Conservation (phyloP, 2,329 filamentous ascomycete genomes). For the Aschersonia sp. region DNA sequence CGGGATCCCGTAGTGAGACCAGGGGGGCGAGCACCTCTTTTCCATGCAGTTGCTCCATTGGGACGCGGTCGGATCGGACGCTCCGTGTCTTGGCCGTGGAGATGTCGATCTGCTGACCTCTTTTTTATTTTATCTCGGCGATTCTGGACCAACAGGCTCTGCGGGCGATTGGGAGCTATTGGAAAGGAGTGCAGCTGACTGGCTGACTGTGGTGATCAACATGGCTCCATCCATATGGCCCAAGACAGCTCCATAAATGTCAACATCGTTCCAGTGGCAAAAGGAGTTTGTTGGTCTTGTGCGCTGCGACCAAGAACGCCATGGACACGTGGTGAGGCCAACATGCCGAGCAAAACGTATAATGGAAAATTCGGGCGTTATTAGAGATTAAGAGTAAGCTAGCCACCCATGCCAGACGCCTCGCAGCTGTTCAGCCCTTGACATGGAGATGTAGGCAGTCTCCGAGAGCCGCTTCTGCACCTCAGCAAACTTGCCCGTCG, state of each 20-base stretch:
- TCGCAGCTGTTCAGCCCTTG: conserved; percentile 6
- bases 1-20: neutral
- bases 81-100: neutral
- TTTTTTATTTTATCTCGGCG: neutral
- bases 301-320: too few relatives aligned
- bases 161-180: too few relatives aligned
- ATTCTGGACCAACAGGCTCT: neutral
- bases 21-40: neutral
- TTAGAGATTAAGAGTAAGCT: conserved; percentile 7
- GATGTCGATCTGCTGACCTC: neutral
- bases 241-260: too few relatives aligned
- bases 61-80: neutral
- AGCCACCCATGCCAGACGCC: conserved; percentile 12
- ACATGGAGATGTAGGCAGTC: conserved; percentile 8
- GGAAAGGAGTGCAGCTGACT: too few relatives aligned
- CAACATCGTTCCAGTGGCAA: too few relatives aligned
- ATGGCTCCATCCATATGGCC: too few relatives aligned
- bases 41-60: neutral
- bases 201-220: too few relatives aligned
- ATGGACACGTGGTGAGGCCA: too few relatives aligned
- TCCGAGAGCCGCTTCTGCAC: conserved; percentile 9
- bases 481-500: conserved; percentile 16
- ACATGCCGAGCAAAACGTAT: too few relatives aligned
- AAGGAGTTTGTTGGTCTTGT: too few relatives aligned
- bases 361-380: neutral